Evolutionary conservation across 2,329 filamentous ascomycete genomes (phyloP).

Genomic region (Colletotrichum tropicicola): DNA sequence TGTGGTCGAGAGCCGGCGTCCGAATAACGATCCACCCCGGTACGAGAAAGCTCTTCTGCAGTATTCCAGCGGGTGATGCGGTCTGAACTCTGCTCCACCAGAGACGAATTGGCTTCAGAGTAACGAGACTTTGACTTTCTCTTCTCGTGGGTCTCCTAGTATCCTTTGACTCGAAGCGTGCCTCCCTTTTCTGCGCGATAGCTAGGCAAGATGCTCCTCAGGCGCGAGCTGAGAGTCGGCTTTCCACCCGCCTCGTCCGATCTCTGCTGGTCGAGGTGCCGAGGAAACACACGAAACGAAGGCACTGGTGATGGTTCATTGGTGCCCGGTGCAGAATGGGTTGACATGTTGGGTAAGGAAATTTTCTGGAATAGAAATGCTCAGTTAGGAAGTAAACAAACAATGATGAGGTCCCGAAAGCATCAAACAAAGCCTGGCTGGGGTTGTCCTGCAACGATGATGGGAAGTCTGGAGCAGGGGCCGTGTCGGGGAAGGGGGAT

Average conservation of each 20-base stretch:
- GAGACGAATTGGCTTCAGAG: not conserved
- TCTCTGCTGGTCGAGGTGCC: not conserved
- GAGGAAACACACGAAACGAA: slow-evolving; percentile 1
- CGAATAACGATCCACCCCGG: not conserved
- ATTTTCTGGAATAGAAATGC: not conserved
- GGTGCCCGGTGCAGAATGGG: not conserved
- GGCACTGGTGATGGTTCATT: not conserved
- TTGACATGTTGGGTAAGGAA: slow-evolving; percentile 4
- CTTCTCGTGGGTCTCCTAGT: slow-evolving; percentile 37
- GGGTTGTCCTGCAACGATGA: no score
- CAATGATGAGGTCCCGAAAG: not conserved
- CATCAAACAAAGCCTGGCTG: no score
- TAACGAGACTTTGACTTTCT: slow-evolving; percentile 2
- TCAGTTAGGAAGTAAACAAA: slow-evolving; percentile 18
- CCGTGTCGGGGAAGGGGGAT: no score
- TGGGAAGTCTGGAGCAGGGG: no score
- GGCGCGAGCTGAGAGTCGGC: slow-evolving; percentile 47
- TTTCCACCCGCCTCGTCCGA: not conserved
- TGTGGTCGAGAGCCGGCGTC: not conserved
- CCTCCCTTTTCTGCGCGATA: slow-evolving; percentile 60
- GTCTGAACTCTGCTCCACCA: slow-evolving; percentile 36
- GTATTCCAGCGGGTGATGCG: slow-evolving; percentile 46
- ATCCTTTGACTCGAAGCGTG: slow-evolving; percentile 48
- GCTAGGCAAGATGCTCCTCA: slow-evolving; percentile 57
- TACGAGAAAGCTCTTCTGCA: slow-evolving; percentile 36